Base-by-base conservation (phyloP, 108 stramenopile species). In the Discostella pseudostelligera region DNA sequence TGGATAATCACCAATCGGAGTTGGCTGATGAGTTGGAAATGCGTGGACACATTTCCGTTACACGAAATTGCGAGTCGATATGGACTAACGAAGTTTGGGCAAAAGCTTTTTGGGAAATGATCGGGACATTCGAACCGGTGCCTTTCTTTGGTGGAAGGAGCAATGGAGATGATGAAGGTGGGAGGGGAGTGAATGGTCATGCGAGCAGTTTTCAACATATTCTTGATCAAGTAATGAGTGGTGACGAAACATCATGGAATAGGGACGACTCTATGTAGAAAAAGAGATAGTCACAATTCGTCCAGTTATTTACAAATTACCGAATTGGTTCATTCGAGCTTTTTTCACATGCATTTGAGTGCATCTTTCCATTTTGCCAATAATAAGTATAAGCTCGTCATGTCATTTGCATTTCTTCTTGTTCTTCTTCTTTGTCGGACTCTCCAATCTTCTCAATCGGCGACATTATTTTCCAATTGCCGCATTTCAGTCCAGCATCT, bases 1-100 rank as follows among this genome's bases (percentile, higher is more conserved):
- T 98, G 97, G 79, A 97, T 84, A 95, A 96, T 83, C 97, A 98
- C 68, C 97, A 98, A 65, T 70, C 80, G 32, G 97, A 98, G 70
- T 72, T 98, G 13, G 97, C 97, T 3, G 65, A 65, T 22, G 96
- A 94, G 11, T 82, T 97, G 79, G 86, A 83, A 29, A 68, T 56
- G 45, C 61, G 88, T 17, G 68, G 62, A 7, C 81, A 90, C 50
- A 58, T 94, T 25, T 70, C 51, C 20, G 81, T 90, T 24, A 69
- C 76, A 10, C 42, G 47, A 7, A 57, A 70, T 59, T 59, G 48
- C 32, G 22, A 40, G 11, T 50, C 47, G 40, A 63, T 60, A 39
- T 77, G 56, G 76, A 58, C 56, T 39, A 60, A 63, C 32, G 56
- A 53, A 12, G 51, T 25, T 21, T 57, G 59, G 16, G 69, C 76